Evolutionary conservation across 176 grass and related monocot species (phyloP).

Genomic region (Secale cereale): DNA sequence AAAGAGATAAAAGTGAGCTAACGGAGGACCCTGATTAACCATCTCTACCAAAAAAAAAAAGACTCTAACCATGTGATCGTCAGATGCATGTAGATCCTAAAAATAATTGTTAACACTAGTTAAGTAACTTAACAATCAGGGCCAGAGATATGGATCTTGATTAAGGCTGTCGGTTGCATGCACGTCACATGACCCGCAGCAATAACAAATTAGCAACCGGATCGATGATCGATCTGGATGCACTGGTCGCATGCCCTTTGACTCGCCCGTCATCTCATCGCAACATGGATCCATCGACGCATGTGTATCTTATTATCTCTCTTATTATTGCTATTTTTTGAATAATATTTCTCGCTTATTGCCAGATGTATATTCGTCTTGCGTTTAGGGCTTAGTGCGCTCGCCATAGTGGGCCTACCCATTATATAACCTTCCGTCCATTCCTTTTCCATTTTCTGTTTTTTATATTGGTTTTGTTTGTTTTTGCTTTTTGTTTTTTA

Average conservation of each 20-base stretch:
- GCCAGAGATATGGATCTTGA: slow-evolving; percentile 26
- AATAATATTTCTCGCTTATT: no score
- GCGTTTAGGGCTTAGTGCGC: no score
- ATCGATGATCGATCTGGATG: slow-evolving; percentile 27
- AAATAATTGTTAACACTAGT: neutral
- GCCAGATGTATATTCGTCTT: no score
- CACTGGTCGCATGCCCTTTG: slow-evolving; percentile 24
- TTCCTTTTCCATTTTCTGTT: no score
- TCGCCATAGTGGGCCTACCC: no score
- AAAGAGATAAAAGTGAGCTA: neutral
- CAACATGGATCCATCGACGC: neutral
- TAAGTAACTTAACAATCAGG: slow-evolving; percentile 2
- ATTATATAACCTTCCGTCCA: no score
- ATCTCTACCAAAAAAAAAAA: neutral
- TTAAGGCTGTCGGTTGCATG: neutral
- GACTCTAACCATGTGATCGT: neutral
- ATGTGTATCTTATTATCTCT: neutral
- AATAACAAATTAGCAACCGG: slow-evolving; percentile 18
- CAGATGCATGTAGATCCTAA: slow-evolving; percentile 33
- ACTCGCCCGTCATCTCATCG: neutral
- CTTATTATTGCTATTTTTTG: no score
- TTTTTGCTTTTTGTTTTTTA: no score
- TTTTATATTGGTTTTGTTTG: no score
- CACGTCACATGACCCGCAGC: slow-evolving; percentile 33
- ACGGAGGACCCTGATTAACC: neutral